Evolutionary conservation across 768 basidiomycete species (phyloP).

Genomic region (Rhodosporidiobolus sp.): DNA sequence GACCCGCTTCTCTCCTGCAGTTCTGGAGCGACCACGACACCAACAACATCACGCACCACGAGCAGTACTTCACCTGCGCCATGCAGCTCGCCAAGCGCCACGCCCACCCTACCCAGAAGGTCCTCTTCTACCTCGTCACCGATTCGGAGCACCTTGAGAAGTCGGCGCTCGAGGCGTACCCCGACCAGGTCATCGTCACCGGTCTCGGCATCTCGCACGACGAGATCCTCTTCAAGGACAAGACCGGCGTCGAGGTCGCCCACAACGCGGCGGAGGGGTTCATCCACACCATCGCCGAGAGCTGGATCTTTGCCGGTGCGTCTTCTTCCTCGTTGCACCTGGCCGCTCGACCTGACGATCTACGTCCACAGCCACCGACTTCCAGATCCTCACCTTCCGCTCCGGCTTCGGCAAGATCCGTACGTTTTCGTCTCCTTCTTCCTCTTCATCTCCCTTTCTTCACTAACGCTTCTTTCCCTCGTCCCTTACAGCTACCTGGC

Average conservation of each 20-base stretch:
- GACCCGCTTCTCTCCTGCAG: neutral
- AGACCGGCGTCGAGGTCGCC: neutral
- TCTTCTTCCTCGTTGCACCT: neutral
- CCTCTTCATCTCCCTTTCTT: neutral
- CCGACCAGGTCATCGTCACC: constrained; percentile 27
- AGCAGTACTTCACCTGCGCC: constrained; percentile 30
- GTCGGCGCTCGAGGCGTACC: constrained; percentile 1
- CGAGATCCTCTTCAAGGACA: constrained; percentile 19
- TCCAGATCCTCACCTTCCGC: constrained; percentile 22
- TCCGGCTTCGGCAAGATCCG: constrained; percentile 34
- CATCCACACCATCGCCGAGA: constrained; percentile 30
- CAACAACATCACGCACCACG: constrained; percentile 17
- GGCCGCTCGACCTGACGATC: too few species aligned
- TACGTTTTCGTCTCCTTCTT: neutral
- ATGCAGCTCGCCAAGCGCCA: constrained; percentile 9
- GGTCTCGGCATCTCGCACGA: constrained; percentile 22
- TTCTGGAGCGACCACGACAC: neutral
- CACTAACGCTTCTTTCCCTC: too few species aligned
- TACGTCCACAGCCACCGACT: constrained; percentile 20
- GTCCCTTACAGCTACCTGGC: constrained; percentile 21
- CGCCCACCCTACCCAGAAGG: constrained; percentile 21
- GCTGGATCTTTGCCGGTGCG: constrained; percentile 23
- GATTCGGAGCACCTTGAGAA: constrained; percentile 20
- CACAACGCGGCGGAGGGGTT: constrained; percentile 22
- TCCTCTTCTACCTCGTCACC: constrained; percentile 27